These are phyloP conservation scores for Thelephora terrestris DNA, from an alignment of 1,284 basidiomycete genomes.

Conservation along the genomic window DNA sequence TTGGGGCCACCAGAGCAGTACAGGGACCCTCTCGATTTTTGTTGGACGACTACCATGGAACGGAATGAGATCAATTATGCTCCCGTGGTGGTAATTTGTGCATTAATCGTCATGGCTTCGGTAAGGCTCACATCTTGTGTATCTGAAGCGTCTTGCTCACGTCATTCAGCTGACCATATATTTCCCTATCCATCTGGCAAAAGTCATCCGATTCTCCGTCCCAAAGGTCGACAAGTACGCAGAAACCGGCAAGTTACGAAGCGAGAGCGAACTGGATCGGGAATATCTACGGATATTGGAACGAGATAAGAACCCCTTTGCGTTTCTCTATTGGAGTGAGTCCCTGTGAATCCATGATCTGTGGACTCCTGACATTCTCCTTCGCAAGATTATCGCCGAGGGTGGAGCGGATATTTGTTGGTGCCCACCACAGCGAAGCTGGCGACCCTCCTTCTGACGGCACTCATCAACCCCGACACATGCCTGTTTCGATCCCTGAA, in stretches of 20 bases:
- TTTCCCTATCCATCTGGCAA: conserved; percentile 59
- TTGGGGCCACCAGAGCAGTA: conserved; percentile 47
- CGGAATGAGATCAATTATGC: conserved; percentile 66
- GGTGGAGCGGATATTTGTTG: conserved; percentile 58
- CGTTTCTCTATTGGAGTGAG: conserved; percentile 62
- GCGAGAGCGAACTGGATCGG: conserved; percentile 48
- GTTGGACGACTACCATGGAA: conserved; percentile 69
- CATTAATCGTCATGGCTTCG: conserved; percentile 40
- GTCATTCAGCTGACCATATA: conserved; percentile 52
- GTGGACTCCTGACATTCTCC: background rate
- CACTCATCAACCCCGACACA: conserved; percentile 60
- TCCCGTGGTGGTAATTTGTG: conserved; percentile 49
- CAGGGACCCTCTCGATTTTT: conserved; percentile 63
- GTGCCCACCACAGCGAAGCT: conserved; percentile 62
- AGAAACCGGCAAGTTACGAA: conserved; percentile 57
- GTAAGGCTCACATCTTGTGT: conserved; percentile 28
- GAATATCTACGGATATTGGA: conserved; percentile 63
- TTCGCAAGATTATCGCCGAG: conserved; percentile 50
- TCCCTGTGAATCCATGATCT: conserved; percentile 8
- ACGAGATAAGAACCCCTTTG: conserved; percentile 59
- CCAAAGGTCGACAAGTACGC: conserved; percentile 63
- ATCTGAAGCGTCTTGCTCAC: conserved; percentile 2
- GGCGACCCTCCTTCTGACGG: conserved; percentile 54
- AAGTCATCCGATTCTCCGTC: conserved; percentile 45
- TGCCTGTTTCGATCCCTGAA: conserved; percentile 58